Base-by-base conservation (phyloP, 2,329 filamentous ascomycete species). In the Aspergillus sclerotialis region DNA sequence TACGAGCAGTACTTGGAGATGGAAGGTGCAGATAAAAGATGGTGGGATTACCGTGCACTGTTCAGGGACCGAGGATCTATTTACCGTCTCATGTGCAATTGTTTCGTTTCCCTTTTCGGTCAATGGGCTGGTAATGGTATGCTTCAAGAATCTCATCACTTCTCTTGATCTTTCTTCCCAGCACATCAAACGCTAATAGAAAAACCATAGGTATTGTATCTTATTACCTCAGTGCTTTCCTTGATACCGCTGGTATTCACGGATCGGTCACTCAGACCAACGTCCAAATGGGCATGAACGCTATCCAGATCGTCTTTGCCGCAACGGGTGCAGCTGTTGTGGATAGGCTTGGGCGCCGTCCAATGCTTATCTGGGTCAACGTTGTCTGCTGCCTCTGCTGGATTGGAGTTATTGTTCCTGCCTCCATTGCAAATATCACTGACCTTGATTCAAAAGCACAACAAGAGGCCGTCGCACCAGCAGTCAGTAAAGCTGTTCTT, bases 21-120 rank as follows among this genome's bases (percentile, higher is more conserved):
- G 15, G 48, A 60, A 28, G 53, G 51, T 4, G 42, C 50, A 13
- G 74, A 76, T 39, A 79, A 79, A 45, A 63, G 69, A 2, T 78
- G 70, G 68, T 79, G 73, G 72, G 70, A 79, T 51, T 78, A 72
- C 59, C 58, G 69, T 7, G 72, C 73, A 41, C 58, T 77, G 12
- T 61, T 66, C 52, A 69, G 69, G 46, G 69, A 61, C 4, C 63
- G 63, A 28, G 64, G 64, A 2, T 66, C 69, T 1, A 61, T 68
- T 14, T 69, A 69, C 28, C 65, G 73, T 9, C 63, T 77, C 7
- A 59, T 70, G 11, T 53, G 51, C 33, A 72, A 74, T 10, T 52
- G 72, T 25, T 65, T 66, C 15, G 70, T 75, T 55, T 64, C 68
- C 3, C 60, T 68, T 28, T 73, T 77, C 42, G 70, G 70, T 1